Evolutionary conservation across 2,329 filamentous ascomycete species (phyloP).

Genomic region (Penicillium sp.): DNA sequence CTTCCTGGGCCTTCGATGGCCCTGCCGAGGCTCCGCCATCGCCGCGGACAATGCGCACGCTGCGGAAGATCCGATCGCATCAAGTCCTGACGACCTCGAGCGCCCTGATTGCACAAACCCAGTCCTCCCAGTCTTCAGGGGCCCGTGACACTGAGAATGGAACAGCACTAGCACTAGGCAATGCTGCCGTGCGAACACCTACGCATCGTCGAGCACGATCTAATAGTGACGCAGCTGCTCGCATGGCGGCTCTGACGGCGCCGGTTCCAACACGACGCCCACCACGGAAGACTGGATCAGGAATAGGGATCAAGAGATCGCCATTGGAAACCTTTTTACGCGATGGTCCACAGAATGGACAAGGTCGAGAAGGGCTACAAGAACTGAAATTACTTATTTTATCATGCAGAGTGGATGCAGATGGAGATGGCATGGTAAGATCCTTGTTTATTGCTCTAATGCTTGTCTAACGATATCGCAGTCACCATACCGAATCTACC

Average conservation of each 20-base stretch:
- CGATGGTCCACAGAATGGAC: slow-evolving; percentile 74
- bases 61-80: slow-evolving; percentile 75
- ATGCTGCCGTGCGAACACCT: slow-evolving; percentile 26
- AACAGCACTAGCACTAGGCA: slow-evolving; percentile 28
- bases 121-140: slow-evolving; percentile 22
- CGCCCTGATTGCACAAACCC: slow-evolving; percentile 60
- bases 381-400: slow-evolving; percentile 52
- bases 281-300: slow-evolving; percentile 46
- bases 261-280: slow-evolving; percentile 30
- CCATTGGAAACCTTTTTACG: slow-evolving; percentile 73
- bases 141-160: slow-evolving; percentile 23
- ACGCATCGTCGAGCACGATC: slow-evolving; percentile 60
- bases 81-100: slow-evolving; percentile 65
- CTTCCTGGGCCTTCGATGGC: slow-evolving; percentile 28
- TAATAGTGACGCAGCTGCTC: slow-evolving; percentile 68
- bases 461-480: slow-evolving; percentile 36
- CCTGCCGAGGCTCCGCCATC: slow-evolving; percentile 49
- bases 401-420: slow-evolving; percentile 52
- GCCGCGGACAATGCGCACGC: slow-evolving; percentile 65
- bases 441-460: neutral
- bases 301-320: slow-evolving; percentile 49
- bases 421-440: slow-evolving; percentile 55
- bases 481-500: slow-evolving; percentile 91
- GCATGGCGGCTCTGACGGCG: slow-evolving; percentile 28
- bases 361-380: slow-evolving; percentile 50